These are phyloP conservation scores for Suillus ampliporus DNA, from an alignment of 768 basidiomycete species.

Conservation along the genomic window DNA sequence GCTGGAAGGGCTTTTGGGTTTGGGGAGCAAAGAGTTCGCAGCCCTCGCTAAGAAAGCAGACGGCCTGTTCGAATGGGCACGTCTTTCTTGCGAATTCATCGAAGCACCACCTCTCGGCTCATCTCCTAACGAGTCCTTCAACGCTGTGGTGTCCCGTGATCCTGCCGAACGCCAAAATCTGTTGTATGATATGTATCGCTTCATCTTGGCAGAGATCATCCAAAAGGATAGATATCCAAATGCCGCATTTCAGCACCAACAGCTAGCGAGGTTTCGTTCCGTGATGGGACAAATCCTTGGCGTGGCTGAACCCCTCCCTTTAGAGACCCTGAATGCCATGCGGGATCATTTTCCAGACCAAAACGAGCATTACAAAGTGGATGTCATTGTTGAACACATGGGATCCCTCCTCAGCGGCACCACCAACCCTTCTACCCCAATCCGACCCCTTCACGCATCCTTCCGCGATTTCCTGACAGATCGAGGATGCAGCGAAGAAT, in stretches of 20 bases:
- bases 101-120: background rate
- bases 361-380: background rate
- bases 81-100: constrained; percentile 12
- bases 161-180: background rate
- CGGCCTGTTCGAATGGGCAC: constrained; percentile 9
- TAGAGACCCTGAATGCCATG: constrained; percentile 5
- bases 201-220: constrained; percentile 1
- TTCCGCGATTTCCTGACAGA: constrained; percentile 33
- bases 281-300: constrained; percentile 8
- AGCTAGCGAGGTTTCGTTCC: background rate
- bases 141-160: background rate
- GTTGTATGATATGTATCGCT: background rate
- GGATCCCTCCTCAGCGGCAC: constrained; percentile 15
- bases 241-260: background rate
- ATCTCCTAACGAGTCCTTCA: background rate
- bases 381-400: constrained; percentile 8
- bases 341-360: background rate
- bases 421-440: constrained; percentile 1
- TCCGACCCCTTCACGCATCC: constrained; percentile 33
- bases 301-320: constrained; percentile 3
- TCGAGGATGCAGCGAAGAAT: constrained; percentile 16
- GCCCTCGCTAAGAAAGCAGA: background rate
- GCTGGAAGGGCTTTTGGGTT: background rate
- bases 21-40: background rate
- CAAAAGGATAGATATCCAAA: background rate